Conservation (phyloP, 768 basidiomycete genomes). For the Rubroboletus satanas region DNA sequence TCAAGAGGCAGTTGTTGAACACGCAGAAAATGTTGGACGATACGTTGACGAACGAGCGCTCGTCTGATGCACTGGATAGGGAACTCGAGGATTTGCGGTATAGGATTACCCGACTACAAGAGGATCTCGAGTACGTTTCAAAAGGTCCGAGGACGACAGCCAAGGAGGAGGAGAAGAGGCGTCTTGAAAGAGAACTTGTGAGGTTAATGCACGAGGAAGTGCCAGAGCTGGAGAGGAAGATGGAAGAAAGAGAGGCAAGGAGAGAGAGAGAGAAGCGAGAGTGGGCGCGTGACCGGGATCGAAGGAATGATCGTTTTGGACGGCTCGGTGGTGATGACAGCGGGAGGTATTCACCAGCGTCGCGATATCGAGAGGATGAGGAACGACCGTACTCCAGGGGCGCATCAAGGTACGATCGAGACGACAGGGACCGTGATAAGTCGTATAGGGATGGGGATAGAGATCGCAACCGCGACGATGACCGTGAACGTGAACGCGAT, state of each 20-base stretch:
- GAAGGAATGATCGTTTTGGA: constrained; percentile 77
- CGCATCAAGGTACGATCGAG: constrained; percentile 32
- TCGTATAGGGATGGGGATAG: constrained; percentile 31
- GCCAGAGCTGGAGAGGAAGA: constrained; percentile 83
- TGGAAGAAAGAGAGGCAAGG: constrained; percentile 73
- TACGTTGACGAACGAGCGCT: constrained; percentile 61
- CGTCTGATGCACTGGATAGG: constrained; percentile 87
- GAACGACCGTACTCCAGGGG: constrained; percentile 55
- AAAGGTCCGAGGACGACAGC: constrained; percentile 65
- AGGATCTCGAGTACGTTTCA: constrained; percentile 85
- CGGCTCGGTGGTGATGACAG: constrained; percentile 51
- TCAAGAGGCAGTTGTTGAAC: constrained; percentile 78
- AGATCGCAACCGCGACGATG: constrained; percentile 16
- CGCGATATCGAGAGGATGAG: constrained; percentile 38
- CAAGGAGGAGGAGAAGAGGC: constrained; percentile 82
- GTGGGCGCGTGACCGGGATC: constrained; percentile 74
- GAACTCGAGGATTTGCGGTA: constrained; percentile 86
- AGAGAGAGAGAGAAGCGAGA: constrained; percentile 76
- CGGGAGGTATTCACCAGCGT: constrained; percentile 32
- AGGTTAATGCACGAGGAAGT: constrained; percentile 85
- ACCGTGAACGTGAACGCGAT: constrained; percentile 37
- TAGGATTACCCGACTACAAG: constrained; percentile 80
- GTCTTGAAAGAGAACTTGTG: constrained; percentile 84
- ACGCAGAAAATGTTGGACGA: constrained; percentile 80
- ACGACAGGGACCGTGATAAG: constrained; percentile 36